Evolutionary conservation across 495 filamentous ascomycete genomes (phyloP), one percentile per base, ranked within the genome.

Genomic region (Hypoxylon fuscum): DNA sequence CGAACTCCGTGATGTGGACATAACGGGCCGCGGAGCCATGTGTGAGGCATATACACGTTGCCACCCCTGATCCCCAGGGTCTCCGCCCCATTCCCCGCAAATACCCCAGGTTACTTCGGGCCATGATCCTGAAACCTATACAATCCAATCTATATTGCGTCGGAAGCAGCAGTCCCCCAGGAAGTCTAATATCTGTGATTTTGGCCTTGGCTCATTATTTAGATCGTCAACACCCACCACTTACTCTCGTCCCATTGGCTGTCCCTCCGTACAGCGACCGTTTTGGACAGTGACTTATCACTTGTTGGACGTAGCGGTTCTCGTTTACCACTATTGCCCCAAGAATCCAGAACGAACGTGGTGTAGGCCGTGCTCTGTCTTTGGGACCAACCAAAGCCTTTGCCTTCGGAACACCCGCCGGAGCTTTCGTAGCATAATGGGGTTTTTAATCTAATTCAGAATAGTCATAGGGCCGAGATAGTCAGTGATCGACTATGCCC

Each of bases 1-100:
- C 51, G 40, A 48, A 69, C 69, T 72, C 69, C 66, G 66, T 67
- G 62, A 58, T 43, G 61, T 69, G 66, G 69, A 56, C 58, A 68
- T 57, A 58, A 51, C 66, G 66, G 66, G 64, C 69, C 63, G 69
- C 55, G 46, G 25, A 64, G 59, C 66, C 69, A 72, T 35, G 40
- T n/a, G 35, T 62, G 52, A 49, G 53, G 29, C 40, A 66, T 45
- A 58, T 59, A 48, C 37, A 38, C 43, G 34, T 53, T 51, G 51
- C 55, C 50, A 65, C 55, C 55, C 55, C 55, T 65, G 40, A 27
- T 32, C 8, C 45, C 55, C 55, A 55, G 43, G 61, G 61, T 43
- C 40, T 37, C 11, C 27, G 18, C 55, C 47, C 63, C 56, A 61
- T 66, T 54, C 63, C 63, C 63, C 63, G 56, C 63, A 62, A 66